Evolutionary conservation across 352 stramenopile species (phyloP).

Genomic region (Discostella stelligera): DNA sequence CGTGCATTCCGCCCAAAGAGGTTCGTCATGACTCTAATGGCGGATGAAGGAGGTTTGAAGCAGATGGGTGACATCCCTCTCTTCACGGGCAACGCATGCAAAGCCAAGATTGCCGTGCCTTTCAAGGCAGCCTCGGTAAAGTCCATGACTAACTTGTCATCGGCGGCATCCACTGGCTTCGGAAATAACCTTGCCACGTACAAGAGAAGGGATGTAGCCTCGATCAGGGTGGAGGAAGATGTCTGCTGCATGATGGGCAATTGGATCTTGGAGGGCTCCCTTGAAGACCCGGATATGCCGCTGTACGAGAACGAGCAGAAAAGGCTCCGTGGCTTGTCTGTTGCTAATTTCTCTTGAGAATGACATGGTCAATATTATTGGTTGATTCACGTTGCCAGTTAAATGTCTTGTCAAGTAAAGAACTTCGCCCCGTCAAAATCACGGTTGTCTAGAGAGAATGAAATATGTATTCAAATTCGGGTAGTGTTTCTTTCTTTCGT

Average conservation of each 20-base stretch:
- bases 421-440: too few species aligned
- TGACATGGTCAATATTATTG: too few species aligned
- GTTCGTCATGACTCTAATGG: conserved; percentile 97
- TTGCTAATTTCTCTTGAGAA: conserved; percentile 23
- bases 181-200: conserved; percentile 49
- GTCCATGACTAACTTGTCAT: conserved; percentile 18
- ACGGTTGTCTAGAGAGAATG: too few species aligned
- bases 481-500: too few species aligned
- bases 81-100: conserved; percentile 50
- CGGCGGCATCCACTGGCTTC: neutral
- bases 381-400: too few species aligned
- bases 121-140: conserved; percentile 25
- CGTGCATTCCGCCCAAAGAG: conserved; percentile 94
- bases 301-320: conserved; percentile 34
- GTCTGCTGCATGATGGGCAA: conserved; percentile 84
- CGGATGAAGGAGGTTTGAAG: conserved; percentile 86
- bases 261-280: conserved; percentile 65
- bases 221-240: conserved; percentile 83
- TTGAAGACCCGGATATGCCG: conserved; percentile 21
- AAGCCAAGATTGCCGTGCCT: conserved; percentile 63
- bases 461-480: too few species aligned
- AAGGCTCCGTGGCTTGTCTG: conserved; percentile 57
- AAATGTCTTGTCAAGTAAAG: too few species aligned
- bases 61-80: conserved; percentile 74
- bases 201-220: conserved; percentile 67